Percentiles rank a stretch among this genome's conserved stretches.
phyloP scores from a whole-genome alignment of 768 basidiomycete species.

The Rhodotorula kratochvilovae region DNA sequence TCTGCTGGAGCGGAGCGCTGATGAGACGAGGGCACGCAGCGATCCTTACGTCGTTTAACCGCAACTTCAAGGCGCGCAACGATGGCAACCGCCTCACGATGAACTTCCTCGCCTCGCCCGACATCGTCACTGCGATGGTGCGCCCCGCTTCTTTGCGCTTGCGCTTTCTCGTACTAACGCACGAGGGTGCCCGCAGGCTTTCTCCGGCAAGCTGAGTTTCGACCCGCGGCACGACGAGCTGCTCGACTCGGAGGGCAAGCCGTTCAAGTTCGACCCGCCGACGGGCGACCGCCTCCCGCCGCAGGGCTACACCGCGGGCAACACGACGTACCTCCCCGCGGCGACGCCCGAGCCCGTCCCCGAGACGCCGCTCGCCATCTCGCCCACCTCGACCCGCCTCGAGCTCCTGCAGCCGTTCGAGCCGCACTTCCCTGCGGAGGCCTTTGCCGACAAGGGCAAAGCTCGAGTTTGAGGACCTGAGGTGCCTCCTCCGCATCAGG shows the following conservation, averaged over 20 bases:
- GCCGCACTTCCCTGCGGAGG: constrained; percentile 59
- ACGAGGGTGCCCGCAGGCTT: constrained; percentile 60
- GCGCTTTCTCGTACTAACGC: not conserved
- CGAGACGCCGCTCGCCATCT: constrained; percentile 70
- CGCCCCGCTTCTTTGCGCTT: not conserved
- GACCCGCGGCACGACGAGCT: constrained; percentile 81
- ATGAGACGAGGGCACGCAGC: constrained; percentile 52
- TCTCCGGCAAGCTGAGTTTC: constrained; percentile 87
- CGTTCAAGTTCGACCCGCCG: constrained; percentile 81
- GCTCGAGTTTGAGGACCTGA: constrained; percentile 73
- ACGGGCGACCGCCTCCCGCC: constrained; percentile 76
- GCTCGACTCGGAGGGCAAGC: constrained; percentile 62
- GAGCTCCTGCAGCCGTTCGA: constrained; percentile 80
- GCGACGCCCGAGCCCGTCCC: constrained; percentile 70
- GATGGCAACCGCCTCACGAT: constrained; percentile 82
- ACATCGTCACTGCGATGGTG: constrained; percentile 75
- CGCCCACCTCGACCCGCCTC: constrained; percentile 71
- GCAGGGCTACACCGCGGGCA: constrained; percentile 66
- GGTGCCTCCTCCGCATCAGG: constrained; percentile 79
- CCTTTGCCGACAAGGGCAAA: constrained; percentile 46
- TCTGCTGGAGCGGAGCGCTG: not conserved
- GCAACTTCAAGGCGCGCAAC: constrained; percentile 91
- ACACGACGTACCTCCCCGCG: constrained; percentile 68
- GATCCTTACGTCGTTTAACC: constrained; percentile 94
- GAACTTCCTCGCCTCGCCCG: constrained; percentile 96